Base-by-base conservation (phyloP, 2,329 filamentous ascomycete genomes). In the Dactylellina leptospora region DNA sequence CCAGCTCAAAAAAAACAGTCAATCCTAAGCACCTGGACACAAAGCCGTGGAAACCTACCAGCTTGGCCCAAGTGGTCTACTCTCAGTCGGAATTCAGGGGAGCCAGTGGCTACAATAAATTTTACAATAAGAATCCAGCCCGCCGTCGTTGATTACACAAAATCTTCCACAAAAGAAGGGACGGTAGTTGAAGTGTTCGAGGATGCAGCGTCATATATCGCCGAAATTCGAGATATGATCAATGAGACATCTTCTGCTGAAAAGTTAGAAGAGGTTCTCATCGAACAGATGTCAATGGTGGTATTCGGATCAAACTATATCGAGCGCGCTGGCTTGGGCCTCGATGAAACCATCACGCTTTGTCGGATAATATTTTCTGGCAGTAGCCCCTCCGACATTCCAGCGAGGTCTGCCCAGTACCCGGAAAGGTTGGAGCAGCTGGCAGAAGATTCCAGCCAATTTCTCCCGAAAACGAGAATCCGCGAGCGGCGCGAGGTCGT, bases 401-500 rank as follows among this genome's bases (percentile, higher is more conserved):
- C n/a, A 9, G 1, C 40, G 1, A 45, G 2, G 10, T 23, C 16
- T 8, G 1, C 40, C 1, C 13, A 45, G n/a, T 45, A 45, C 18
- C 40, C 18, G 5, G 40, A 1, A 1, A 45, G 40, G 10, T 18
- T 45, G 3, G 40, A 45, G 20, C 11, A 45, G 1, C 1, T 45
- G 4, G 9, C 18, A 18, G 16, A 45, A 22, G 22, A 2, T 22
- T 2, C 40, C 3, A 3, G 18, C 1, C 1, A 3, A 23, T 20
- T 3, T 1, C 40, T 45, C n/a, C 40, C 2, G 2, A 5, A 3
- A 4, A 45, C 40, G 1, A 8, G 18, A 3, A 2, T 58, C 10
- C 36, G 54, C 22, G 54, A 58, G 16, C 54, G 54, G 4, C 38
- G 54, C 13, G 54, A 58, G 13, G 54, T 58, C 3, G 18, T 58